These are phyloP conservation scores for Fusarium graminum DNA, from an alignment of 2,329 filamentous ascomycete species.

Conservation along the genomic window DNA sequence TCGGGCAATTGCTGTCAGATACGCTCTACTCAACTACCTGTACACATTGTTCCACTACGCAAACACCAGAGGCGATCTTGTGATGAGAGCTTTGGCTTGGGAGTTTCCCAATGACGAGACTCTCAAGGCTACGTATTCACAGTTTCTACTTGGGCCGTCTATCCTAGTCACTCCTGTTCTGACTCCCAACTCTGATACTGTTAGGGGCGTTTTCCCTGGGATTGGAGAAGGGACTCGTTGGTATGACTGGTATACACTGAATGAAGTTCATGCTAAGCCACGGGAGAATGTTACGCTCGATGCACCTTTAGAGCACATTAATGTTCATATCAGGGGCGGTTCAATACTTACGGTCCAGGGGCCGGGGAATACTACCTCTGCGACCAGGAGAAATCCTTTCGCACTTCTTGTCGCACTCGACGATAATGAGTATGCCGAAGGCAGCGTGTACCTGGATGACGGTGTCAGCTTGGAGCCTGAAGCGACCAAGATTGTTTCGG, in stretches of 20 bases:
- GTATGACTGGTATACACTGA: constrained; percentile 3
- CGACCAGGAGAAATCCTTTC: neutral
- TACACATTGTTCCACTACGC: constrained; percentile 20
- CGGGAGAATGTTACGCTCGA: neutral
- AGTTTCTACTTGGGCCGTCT: neutral
- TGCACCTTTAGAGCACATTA: constrained; percentile 4
- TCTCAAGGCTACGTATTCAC: constrained; percentile 4
- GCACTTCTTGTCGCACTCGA: neutral
- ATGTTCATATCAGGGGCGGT: neutral
- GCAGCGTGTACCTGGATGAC: constrained; percentile 2
- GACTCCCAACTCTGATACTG: neutral
- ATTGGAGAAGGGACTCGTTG: constrained; percentile 2
- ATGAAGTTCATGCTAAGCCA: constrained; percentile 3
- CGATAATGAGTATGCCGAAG: constrained; percentile 3
- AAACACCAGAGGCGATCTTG: constrained; percentile 15
- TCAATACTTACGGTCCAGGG: neutral
- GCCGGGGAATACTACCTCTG: neutral
- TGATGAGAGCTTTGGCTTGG: constrained; percentile 13
- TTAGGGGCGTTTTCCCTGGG: neutral
- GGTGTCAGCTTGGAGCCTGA: constrained; percentile 5
- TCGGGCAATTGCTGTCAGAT: constrained; percentile 18
- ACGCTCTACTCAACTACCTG: constrained; percentile 25
- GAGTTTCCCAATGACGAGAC: constrained; percentile 3
- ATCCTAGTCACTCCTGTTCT: neutral
- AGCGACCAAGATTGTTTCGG: neutral